Base-by-base conservation (phyloP, 176 grass and related monocot species). In the Carex myosuroides region DNA sequence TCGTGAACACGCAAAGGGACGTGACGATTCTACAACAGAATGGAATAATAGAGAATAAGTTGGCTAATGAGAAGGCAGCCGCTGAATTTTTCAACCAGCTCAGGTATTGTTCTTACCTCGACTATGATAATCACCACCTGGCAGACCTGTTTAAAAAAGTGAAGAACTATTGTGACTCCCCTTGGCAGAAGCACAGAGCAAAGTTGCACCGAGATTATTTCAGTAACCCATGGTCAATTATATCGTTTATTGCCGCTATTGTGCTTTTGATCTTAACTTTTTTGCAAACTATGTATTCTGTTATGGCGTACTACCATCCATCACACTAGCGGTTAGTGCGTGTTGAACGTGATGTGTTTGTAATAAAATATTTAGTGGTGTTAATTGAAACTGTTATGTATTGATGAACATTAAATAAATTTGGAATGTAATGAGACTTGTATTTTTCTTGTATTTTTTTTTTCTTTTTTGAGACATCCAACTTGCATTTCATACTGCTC, bases 41-140 rank as follows among this genome's bases (percentile, higher is more conserved):
- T 5, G 83, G 52, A 58, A 77, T 85, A n/a, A 22, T 85, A 24
- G 83, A 85, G 66, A 85, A 85, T 48, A 85, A 81, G 16, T 58
- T 81, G 55, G 79, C 30, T 0, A 30, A 82, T 17, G 80, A 82
- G 33, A 64, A 64, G 21, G 60, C 18, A 5, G 80, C 80, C 1
- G 80, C 80, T 48, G 62, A 62, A 0, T 82, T 54, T 46, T 82
- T 82, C 20, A 82, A 82, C 61, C 80, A 67, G 59, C 80, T 67
- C 50, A 26, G 69, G 56, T 72, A 85, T 18, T 64, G 53, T 13
- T 8, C 17, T 20, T 60, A 72, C n/a, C 52, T 13, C 0, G 33
- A 85, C 37, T 78, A 85, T 30, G 83, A 85, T 0, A 4, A 77
- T 0, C 83, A 80, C 70, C 42, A 86, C 60, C 26, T 86, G 26